These are phyloP conservation scores for Viridothelium virens DNA, from an alignment of 495 filamentous ascomycete genomes.

Conservation along the genomic window DNA sequence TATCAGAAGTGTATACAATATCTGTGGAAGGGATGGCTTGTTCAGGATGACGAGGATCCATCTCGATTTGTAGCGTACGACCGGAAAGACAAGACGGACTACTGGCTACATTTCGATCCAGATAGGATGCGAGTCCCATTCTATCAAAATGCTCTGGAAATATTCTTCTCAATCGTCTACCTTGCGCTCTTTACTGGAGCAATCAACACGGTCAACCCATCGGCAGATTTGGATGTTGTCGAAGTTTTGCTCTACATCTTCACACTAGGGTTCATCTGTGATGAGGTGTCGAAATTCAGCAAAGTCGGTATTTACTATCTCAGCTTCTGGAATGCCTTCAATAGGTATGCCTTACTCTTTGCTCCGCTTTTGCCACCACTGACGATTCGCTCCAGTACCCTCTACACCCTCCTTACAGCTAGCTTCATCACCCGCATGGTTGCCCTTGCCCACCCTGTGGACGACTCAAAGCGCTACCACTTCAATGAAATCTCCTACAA, in stretches of 20 bases:
- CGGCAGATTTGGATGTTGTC: conserved; percentile 72
- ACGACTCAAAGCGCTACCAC: conserved; percentile 45
- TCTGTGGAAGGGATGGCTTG: conserved; percentile 93
- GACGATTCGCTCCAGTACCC: conserved; percentile 37
- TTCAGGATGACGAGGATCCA: conserved; percentile 85
- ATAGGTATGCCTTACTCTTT: conserved; percentile 31
- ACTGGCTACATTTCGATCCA: conserved; percentile 78
- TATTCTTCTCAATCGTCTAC: conserved; percentile 75
- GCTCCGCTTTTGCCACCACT: not conserved
- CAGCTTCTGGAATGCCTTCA: conserved; percentile 94
- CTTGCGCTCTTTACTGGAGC: conserved; percentile 78
- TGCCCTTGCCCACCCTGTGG: conserved; percentile 57
- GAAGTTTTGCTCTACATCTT: conserved; percentile 83
- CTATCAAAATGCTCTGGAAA: conserved; percentile 86
- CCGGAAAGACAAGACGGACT: conserved; percentile 62
- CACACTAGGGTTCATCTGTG: conserved; percentile 85
- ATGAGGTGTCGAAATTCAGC: conserved; percentile 80
- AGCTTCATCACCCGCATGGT: conserved; percentile 72
- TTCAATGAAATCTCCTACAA: conserved; percentile 84
- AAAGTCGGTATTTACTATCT: conserved; percentile 86
- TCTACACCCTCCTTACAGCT: conserved; percentile 69
- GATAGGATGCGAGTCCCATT: conserved; percentile 85
- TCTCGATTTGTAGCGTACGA: conserved; percentile 77
- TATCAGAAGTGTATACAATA: conserved; percentile 91
- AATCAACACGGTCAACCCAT: conserved; percentile 81